phyloP scores from a whole-genome alignment of 129 eudicot genomes.

The Saposhnikovia divaricata region DNA sequence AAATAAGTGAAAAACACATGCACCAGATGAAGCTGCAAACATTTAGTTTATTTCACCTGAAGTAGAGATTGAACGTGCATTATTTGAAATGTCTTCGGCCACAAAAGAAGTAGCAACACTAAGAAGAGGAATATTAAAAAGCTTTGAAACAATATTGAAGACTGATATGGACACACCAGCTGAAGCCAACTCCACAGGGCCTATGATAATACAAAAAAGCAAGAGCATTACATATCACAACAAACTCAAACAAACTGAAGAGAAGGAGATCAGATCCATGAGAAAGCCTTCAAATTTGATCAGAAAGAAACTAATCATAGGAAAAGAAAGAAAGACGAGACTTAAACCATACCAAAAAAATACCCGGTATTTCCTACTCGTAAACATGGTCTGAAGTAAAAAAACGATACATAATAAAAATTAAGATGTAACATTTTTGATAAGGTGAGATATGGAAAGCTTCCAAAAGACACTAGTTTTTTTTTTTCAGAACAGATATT shows the following conservation, averaged over 20 bases:
- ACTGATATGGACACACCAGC: conserved; percentile 90
- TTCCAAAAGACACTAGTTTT: too few species aligned
- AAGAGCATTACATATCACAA: neutral
- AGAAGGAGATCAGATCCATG: neutral
- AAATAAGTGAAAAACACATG: conserved; percentile 27
- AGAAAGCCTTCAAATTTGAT: neutral
- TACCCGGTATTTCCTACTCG: too few species aligned
- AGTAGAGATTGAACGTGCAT: conserved; percentile 23
- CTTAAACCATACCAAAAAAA: too few species aligned
- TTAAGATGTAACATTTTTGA: too few species aligned
- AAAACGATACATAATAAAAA: too few species aligned
- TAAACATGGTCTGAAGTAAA: too few species aligned
- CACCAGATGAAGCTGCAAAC: neutral
- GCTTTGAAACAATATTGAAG: conserved; percentile 74
- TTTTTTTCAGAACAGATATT: too few species aligned
- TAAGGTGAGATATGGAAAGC: too few species aligned
- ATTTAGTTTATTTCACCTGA: conserved; percentile 24
- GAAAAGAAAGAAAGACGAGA: too few species aligned
- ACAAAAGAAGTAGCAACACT: conserved; percentile 97
- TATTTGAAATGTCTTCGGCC: conserved; percentile 85
- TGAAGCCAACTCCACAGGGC: conserved; percentile 84
- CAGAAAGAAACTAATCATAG: neutral
- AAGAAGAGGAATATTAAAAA: conserved; percentile 89
- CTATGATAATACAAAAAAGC: conserved; percentile 22
- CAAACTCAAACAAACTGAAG: neutral